Conservation (phyloP, 768 basidiomycete genomes). For the Amanita fuliginea region DNA sequence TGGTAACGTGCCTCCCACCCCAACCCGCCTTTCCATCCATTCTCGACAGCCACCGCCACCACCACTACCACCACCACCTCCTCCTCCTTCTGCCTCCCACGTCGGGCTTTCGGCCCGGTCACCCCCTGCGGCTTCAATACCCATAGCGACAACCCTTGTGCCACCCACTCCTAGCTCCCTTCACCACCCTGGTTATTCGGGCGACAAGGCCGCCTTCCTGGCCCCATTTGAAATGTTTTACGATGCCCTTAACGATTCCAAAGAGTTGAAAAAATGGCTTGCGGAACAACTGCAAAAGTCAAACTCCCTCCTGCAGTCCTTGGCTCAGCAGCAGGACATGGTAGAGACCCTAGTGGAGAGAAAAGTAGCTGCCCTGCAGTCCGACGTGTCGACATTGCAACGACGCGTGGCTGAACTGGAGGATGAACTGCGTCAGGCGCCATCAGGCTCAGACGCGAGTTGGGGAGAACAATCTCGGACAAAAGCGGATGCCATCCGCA, state of each 20-base stretch:
- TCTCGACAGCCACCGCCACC: constrained; percentile 16
- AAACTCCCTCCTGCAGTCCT: constrained; percentile 36
- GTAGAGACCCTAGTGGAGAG: constrained; percentile 55
- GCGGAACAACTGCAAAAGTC: constrained; percentile 62
- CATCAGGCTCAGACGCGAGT: constrained; percentile 6
- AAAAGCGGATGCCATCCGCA: constrained; percentile 23
- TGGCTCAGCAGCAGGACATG: constrained; percentile 48
- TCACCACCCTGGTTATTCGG: constrained; percentile 46
- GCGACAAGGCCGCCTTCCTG: constrained; percentile 68
- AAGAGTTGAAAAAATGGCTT: constrained; percentile 69
- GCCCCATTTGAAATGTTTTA: constrained; percentile 80
- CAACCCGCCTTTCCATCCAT: constrained; percentile 48
- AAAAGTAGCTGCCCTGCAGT: constrained; percentile 42
- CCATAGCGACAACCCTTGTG: constrained; percentile 55
- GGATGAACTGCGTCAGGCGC: constrained; percentile 26
- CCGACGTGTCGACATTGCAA: constrained; percentile 50
- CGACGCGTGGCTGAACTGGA: constrained; percentile 64
- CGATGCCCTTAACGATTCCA: constrained; percentile 72
- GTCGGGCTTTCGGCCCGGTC: constrained; percentile 28
- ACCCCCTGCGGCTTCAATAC: constrained; percentile 49
- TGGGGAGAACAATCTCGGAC: constrained; percentile 18
- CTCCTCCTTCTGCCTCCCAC: constrained; percentile 14
- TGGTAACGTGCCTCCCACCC: constrained; percentile 60
- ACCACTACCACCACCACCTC: constrained; percentile 10
- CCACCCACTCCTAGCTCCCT: constrained; percentile 63